Percentiles rank a stretch among this genome's conserved stretches.
Evolutionary conservation across 768 basidiomycete species (phyloP).

Genomic region (Russula foetens): DNA sequence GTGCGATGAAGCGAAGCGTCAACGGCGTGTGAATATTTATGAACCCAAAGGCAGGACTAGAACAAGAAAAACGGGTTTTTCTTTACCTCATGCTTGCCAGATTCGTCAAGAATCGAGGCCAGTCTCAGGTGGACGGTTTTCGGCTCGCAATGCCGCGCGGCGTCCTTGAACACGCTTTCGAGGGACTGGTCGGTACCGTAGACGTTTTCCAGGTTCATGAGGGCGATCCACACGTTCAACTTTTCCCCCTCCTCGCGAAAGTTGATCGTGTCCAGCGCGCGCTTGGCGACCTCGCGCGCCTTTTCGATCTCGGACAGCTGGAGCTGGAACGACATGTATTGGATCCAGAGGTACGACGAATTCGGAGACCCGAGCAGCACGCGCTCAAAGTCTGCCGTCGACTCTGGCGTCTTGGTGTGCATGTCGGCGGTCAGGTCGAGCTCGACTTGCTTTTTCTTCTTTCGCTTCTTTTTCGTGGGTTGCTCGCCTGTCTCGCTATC

Average conservation of each 20-base stretch:
- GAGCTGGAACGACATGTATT: slow-evolving; percentile 98
- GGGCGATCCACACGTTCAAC: slow-evolving; percentile 94
- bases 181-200: slow-evolving; percentile 81
- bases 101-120: slow-evolving; percentile 76
- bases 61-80: not conserved
- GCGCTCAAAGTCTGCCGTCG: slow-evolving; percentile 92
- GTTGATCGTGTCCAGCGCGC: slow-evolving; percentile 80
- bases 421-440: slow-evolving; percentile 81
- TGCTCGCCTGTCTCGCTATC: slow-evolving; percentile 42
- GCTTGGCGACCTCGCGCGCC: slow-evolving; percentile 78
- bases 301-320: slow-evolving; percentile 96
- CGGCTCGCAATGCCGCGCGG: slow-evolving; percentile 82
- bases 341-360: slow-evolving; percentile 97
- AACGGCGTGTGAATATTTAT: too few relatives aligned
- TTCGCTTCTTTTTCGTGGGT: slow-evolving; percentile 53
- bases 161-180: slow-evolving; percentile 84
- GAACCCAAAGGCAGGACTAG: too few relatives aligned
- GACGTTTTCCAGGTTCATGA: slow-evolving; percentile 88
- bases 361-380: slow-evolving; percentile 89
- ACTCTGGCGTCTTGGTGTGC: slow-evolving; percentile 79
- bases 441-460: slow-evolving; percentile 63
- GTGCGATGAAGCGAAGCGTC: not conserved
- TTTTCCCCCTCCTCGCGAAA: slow-evolving; percentile 96
- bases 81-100: slow-evolving; percentile 69
- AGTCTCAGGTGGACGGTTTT: slow-evolving; percentile 84